These are phyloP conservation scores for Curvularia verruculosa DNA, from an alignment of 2,329 filamentous ascomycete species.

Conservation along the genomic window DNA sequence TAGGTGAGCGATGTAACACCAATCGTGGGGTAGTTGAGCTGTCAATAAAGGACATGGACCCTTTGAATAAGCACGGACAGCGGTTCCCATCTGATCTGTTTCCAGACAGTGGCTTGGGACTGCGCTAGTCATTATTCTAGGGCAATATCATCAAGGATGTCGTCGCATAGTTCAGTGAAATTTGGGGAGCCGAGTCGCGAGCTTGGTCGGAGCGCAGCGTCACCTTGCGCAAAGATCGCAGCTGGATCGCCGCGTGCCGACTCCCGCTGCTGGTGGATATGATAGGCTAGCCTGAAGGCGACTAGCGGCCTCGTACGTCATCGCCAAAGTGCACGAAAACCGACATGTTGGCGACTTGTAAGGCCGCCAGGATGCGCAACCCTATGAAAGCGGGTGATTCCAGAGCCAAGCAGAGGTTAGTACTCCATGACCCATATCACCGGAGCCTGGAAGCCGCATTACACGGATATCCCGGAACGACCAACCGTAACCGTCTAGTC, in stretches of 20 bases:
- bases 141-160: background rate
- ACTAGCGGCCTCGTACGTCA: constrained; percentile 13
- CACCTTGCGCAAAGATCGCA: constrained; percentile 11
- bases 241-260: constrained; percentile 10
- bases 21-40: background rate
- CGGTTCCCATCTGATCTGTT: background rate
- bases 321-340: constrained; percentile 8
- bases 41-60: background rate
- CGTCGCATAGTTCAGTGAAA: constrained; percentile 1
- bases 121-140: background rate
- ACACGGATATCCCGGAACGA: constrained; percentile 27
- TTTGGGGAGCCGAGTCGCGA: background rate
- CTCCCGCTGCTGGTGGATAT: constrained; percentile 10
- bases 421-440: background rate
- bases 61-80: background rate
- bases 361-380: background rate
- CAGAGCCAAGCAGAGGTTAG: background rate
- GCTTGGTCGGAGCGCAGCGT: background rate
- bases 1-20: background rate
- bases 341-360: constrained; percentile 2
- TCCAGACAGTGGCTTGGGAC: background rate
- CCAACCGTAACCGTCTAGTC: constrained; percentile 12
- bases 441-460: constrained; percentile 4
- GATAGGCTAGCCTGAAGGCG: constrained; percentile 8
- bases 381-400: constrained; percentile 3